A percentile compares a stretch with the other conserved stretches of the same genome.
phyloP scores from a whole-genome alignment of 1,139 yeast species.

The Ogataea hybrid region DNA sequence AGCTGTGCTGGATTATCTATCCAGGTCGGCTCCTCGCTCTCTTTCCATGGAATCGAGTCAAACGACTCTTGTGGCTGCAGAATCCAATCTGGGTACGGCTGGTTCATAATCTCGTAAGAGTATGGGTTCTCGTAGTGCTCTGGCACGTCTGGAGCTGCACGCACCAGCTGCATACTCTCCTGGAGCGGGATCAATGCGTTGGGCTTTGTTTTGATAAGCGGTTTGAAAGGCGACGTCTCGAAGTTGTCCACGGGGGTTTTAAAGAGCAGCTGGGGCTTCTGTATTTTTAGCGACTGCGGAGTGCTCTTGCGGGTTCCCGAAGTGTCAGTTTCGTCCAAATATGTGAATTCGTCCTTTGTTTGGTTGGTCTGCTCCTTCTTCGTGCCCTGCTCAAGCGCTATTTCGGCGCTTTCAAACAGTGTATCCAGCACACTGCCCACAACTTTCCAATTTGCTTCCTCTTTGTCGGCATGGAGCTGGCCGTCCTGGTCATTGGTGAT shows the following conservation, averaged over 20 bases:
- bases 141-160: slow-evolving; percentile 44
- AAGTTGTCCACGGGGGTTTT: slow-evolving; percentile 58
- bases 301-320: slow-evolving; percentile 9
- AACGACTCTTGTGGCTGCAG: slow-evolving; percentile 44
- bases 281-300: slow-evolving; percentile 39
- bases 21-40: slow-evolving; percentile 60
- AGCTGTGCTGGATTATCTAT: slow-evolving; percentile 61
- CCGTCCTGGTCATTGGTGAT: slow-evolving; percentile 30
- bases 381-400: slow-evolving; percentile 51
- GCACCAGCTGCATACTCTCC: slow-evolving; percentile 44
- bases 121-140: slow-evolving; percentile 82
- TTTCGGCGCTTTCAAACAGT: slow-evolving; percentile 72
- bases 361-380: slow-evolving; percentile 19
- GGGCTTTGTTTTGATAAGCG: slow-evolving; percentile 70
- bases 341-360: slow-evolving; percentile 36
- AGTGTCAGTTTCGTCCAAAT: slow-evolving; percentile 45
- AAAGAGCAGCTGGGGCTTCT: slow-evolving; percentile 75
- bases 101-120: slow-evolving; percentile 65
- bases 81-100: slow-evolving; percentile 65
- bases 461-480: slow-evolving; percentile 36
- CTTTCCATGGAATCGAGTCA: slow-evolving; percentile 63
- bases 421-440: slow-evolving; percentile 64
- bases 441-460: slow-evolving; percentile 58
- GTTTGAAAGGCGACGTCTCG: slow-evolving; percentile 71
- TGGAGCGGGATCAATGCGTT: slow-evolving; percentile 57